phyloP scores from a whole-genome alignment of 176 grass and related monocot genomes.

The Musa beccarii region DNA sequence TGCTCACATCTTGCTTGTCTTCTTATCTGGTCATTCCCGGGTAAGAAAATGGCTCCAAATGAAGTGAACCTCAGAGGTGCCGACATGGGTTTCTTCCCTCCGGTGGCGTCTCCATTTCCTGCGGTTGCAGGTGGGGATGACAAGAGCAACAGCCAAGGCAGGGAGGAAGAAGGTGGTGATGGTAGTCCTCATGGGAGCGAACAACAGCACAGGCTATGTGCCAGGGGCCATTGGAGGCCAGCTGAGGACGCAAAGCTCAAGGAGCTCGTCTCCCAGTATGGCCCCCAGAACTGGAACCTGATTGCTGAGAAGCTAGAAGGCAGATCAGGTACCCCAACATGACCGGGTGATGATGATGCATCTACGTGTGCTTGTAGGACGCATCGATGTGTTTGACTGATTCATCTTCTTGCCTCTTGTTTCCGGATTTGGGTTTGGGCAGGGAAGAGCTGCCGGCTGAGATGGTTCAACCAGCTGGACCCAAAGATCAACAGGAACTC shows the following conservation, averaged over 20 bases:
- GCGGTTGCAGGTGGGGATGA: neutral
- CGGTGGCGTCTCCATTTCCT: neutral
- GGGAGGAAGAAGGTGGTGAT: neutral
- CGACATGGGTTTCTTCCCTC: neutral
- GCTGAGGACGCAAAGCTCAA: constrained; percentile 6
- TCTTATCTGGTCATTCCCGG: neutral
- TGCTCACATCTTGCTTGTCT: neutral
- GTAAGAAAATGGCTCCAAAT: neutral
- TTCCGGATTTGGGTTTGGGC: neutral
- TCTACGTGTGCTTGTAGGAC: no score
- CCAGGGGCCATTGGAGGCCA: constrained; percentile 9
- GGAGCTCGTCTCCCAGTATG: neutral
- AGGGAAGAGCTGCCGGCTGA: constrained; percentile 8
- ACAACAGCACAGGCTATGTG: neutral
- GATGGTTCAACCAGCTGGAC: constrained; percentile 13
- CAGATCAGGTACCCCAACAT: neutral
- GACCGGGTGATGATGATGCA: no score
- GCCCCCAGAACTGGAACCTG: constrained; percentile 10
- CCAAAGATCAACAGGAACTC: constrained; percentile 11
- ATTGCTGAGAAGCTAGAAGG: constrained; percentile 7
- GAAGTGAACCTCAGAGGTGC: neutral
- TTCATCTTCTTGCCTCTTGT: neutral
- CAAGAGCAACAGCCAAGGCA: neutral
- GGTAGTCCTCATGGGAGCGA: neutral
- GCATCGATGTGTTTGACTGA: neutral